These are phyloP conservation scores for Bretschneidera sinensis DNA, from an alignment of 345 rosid genomes.

Conservation along the genomic window DNA sequence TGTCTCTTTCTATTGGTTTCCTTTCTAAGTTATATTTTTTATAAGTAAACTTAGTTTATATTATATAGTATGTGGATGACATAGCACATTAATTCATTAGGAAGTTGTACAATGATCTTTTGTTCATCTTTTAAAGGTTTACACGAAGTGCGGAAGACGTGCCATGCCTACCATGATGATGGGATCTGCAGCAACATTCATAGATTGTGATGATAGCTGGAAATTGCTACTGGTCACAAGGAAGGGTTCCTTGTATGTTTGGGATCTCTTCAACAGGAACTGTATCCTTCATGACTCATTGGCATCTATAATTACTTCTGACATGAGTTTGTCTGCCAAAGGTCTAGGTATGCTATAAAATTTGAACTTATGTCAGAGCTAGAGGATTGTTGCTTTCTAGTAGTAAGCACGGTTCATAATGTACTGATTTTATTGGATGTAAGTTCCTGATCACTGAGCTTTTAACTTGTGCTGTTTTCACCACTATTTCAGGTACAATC, in stretches of 20 bases:
- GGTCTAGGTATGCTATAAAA: slow-evolving; percentile 27
- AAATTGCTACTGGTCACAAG: slow-evolving; percentile 79
- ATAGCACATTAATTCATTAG: too few species aligned
- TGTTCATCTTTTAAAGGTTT: slow-evolving; percentile 41
- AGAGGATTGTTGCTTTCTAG: neutral
- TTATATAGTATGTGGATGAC: too few species aligned
- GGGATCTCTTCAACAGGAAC: slow-evolving; percentile 77
- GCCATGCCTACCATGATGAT: slow-evolving; percentile 93
- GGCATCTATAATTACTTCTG: slow-evolving; percentile 61
- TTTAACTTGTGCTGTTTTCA: neutral
- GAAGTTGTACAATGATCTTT: too few species aligned
- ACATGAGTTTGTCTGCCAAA: slow-evolving; percentile 48
- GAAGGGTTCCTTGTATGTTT: slow-evolving; percentile 77
- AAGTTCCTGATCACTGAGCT: slow-evolving; percentile 3
- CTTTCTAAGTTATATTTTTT: too few species aligned
- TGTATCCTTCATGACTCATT: slow-evolving; percentile 81
- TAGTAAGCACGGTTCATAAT: neutral
- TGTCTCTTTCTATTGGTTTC: too few species aligned
- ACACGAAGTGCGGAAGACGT: slow-evolving; percentile 93
- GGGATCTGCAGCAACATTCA: slow-evolving; percentile 91
- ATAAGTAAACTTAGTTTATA: too few species aligned
- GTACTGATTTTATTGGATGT: neutral
- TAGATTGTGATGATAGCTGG: slow-evolving; percentile 95
- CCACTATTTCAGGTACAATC: slow-evolving; percentile 53
- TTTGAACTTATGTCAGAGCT: slow-evolving; percentile 6